Evolutionary conservation across 169 alveolate genomes (phyloP), one percentile per base, ranked within the genome.

Genomic region (Plasmodium sp.): DNA sequence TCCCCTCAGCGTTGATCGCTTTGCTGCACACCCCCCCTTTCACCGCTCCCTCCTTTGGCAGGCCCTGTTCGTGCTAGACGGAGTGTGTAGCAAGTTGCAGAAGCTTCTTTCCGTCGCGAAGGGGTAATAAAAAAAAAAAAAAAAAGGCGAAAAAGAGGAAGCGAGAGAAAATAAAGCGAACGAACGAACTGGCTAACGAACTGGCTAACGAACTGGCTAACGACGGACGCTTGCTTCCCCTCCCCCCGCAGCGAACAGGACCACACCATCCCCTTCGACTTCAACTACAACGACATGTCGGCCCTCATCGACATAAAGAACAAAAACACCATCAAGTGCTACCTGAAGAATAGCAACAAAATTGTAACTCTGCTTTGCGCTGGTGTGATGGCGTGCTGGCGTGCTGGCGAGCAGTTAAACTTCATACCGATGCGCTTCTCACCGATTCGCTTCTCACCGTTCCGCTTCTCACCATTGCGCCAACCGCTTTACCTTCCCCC

Each of bases 261-360:
- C 6, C 83, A 16, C 14, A 18, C 71, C 48, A 54, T 91, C 9
- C 95, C 95, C 10, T 80, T 81, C 41, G 90, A 91, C 36, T 91
- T 81, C 48, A 81, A 51, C 45, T 48, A 81, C 77, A 67, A 67
- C 27, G 45, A 45, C 84, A 72, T 72, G 83, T 81, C 83, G 33
- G 92, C 90, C 45, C 83, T 91, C 48, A 81, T 81, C 16, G 95
- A 91, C 39, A 91, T 91, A 67, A 91, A 91, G 75, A 80, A 91
- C 72, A 91, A 91, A 27, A 80, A 91, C 62, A 91, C 92, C 74
- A 91, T 91, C 71, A 91, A 91, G 75, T 91, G 95, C 85, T 91
- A 81, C 92, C 75, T 91, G 56, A 91, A 91, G 56, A 81, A 91
- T 72, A 91, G 71, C 48, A 91, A 91, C 34, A 67, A 91, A 91